Evolutionary conservation across 208 protist genomes (phyloP).

Genomic region (Leishmania arabica): DNA sequence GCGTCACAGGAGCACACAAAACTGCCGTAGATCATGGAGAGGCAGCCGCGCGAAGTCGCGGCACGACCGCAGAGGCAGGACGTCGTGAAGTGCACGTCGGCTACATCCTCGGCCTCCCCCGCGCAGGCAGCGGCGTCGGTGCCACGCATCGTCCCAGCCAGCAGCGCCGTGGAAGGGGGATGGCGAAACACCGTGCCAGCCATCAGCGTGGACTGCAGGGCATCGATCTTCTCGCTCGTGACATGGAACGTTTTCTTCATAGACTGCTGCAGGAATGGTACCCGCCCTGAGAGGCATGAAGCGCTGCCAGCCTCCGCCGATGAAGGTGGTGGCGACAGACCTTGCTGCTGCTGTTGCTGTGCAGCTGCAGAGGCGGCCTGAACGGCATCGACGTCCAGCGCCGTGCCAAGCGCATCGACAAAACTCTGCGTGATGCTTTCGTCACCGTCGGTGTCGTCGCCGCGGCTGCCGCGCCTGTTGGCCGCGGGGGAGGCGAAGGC

Average conservation of each 20-base stretch:
- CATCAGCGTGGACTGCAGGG: conserved; percentile 12
- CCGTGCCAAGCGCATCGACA: conserved; percentile 47
- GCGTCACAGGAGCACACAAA: conserved; percentile 74
- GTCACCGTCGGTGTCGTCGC: conserved; percentile 4
- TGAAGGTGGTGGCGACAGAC: neutral
- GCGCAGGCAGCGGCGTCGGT: neutral
- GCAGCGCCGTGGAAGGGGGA: neutral
- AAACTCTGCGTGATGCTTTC: conserved; percentile 31
- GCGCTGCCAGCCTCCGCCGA: neutral
- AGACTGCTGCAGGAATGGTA: neutral
- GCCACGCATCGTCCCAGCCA: neutral
- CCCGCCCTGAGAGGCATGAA: neutral
- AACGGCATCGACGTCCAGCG: conserved; percentile 45
- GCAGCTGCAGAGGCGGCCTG: conserved; percentile 10
- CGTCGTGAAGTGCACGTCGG: conserved; percentile 44
- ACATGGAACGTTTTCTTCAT: conserved; percentile 19
- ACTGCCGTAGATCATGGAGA: conserved; percentile 77
- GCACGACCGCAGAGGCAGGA: conserved; percentile 60
- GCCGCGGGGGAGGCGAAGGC: too few relatives aligned
- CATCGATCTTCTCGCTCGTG: conserved; percentile 15
- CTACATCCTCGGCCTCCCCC: neutral
- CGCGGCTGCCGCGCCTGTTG: neutral
- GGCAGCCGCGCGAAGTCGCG: conserved; percentile 26
- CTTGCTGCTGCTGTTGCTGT: neutral
- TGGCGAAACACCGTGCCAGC: neutral